phyloP scores from a whole-genome alignment of 2,329 filamentous ascomycete genomes.

The Diaporthe nobilis region DNA sequence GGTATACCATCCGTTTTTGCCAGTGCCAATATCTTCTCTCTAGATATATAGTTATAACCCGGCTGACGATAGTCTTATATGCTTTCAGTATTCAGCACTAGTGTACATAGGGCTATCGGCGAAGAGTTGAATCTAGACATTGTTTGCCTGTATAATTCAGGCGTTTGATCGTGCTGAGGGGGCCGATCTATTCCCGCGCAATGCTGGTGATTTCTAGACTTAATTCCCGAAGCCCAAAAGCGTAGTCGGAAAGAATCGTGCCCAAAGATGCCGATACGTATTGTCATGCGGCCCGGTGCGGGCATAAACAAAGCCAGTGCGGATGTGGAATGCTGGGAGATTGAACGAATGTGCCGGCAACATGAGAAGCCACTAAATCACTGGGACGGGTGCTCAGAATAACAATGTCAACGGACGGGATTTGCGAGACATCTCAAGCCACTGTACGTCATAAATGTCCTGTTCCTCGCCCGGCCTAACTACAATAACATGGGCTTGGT shows the following conservation, averaged over 20 bases:
- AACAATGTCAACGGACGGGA: not conserved
- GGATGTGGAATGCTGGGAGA: conserved; percentile 5
- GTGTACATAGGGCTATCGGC: too few relatives aligned
- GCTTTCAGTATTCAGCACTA: not conserved
- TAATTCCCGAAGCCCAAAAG: not conserved
- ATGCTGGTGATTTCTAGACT: not conserved
- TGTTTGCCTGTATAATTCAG: not conserved
- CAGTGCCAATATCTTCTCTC: too few relatives aligned
- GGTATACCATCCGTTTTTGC: too few relatives aligned
- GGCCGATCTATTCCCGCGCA: not conserved
- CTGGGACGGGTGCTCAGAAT: not conserved
- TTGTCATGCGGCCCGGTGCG: not conserved
- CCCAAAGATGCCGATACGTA: not conserved
- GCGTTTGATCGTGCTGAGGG: not conserved
- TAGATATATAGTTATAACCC: not conserved
- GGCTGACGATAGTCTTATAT: not conserved
- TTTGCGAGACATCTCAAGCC: conserved; percentile 9
- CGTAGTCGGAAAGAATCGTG: not conserved
- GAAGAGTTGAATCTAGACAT: not conserved
- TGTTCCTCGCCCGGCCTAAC: too few relatives aligned
- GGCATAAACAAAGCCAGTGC: not conserved
- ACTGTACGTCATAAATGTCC: not conserved
- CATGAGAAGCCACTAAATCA: not conserved
- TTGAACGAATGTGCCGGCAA: not conserved
- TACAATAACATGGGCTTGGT: not conserved